phyloP scores from a whole-genome alignment of 768 basidiomycete species.

The Dictyophora rubrovolvata region DNA sequence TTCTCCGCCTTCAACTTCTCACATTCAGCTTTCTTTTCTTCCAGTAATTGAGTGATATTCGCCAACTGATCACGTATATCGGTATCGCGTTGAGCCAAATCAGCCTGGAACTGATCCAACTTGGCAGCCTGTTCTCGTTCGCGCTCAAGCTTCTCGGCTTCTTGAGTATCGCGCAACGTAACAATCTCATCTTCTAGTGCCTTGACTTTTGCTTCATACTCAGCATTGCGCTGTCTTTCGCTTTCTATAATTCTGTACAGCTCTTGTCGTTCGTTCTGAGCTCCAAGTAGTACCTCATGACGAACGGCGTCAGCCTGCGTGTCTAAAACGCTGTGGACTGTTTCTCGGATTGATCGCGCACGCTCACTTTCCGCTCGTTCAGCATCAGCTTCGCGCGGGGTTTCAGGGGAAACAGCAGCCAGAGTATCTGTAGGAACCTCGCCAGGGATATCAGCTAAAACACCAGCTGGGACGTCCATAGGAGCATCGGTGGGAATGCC shows the following conservation, averaged over 20 bases:
- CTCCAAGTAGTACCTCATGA: slow-evolving; percentile 10
- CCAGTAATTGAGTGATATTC: slow-evolving; percentile 65
- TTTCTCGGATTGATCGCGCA: slow-evolving; percentile 39
- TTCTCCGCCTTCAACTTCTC: slow-evolving; percentile 48
- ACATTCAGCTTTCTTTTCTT: slow-evolving; percentile 52
- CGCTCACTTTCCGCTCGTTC: slow-evolving; percentile 45
- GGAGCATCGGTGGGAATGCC: neutral
- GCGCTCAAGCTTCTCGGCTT: slow-evolving; percentile 31
- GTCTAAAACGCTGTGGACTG: neutral
- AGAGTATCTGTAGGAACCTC: slow-evolving; percentile 36
- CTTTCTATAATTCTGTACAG: slow-evolving; percentile 54
- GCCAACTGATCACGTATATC: slow-evolving; percentile 47
- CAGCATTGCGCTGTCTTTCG: slow-evolving; percentile 45
- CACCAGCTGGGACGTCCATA: neutral
- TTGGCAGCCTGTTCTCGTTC: slow-evolving; percentile 59
- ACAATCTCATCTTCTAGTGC: slow-evolving; percentile 10
- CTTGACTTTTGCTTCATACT: slow-evolving; percentile 17
- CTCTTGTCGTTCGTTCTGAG: slow-evolving; percentile 25
- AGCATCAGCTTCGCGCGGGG: slow-evolving; percentile 43
- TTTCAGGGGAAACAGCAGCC: slow-evolving; percentile 41
- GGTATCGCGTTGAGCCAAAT: slow-evolving; percentile 51
- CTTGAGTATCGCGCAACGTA: slow-evolving; percentile 2
- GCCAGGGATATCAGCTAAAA: slow-evolving; percentile 21
- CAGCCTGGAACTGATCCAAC: slow-evolving; percentile 48
- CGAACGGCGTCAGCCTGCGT: neutral